phyloP scores from a whole-genome alignment of 495 filamentous ascomycete species.

The Pseudomonodictys pantanalensis region DNA sequence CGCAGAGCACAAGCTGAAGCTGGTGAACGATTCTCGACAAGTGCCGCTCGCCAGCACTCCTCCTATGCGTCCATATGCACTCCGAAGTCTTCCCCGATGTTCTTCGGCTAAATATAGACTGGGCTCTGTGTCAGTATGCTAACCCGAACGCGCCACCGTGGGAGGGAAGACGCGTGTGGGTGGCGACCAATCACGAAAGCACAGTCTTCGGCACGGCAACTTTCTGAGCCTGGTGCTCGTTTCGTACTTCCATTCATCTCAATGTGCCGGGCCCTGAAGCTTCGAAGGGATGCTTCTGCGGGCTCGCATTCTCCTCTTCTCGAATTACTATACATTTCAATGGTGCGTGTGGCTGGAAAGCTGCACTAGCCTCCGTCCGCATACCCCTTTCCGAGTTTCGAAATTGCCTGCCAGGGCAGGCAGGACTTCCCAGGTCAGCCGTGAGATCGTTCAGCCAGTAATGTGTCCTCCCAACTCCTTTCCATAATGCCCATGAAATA shows the following conservation, averaged over 20 bases:
- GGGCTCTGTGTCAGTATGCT: too few species aligned
- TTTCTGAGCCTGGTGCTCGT: background rate
- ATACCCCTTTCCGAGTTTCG: background rate
- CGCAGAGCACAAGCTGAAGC: background rate
- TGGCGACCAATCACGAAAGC: background rate
- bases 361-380: slow-evolving; percentile 22
- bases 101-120: slow-evolving; percentile 8
- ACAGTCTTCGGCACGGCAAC: background rate
- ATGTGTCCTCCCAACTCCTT: slow-evolving; percentile 17
- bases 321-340: slow-evolving; percentile 19
- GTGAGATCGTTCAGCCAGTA: slow-evolving; percentile 25
- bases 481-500: background rate
- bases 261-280: background rate
- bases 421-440: slow-evolving; percentile 17
- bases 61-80: background rate
- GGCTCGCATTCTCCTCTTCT: background rate
- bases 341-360: slow-evolving; percentile 3
- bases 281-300: too few species aligned
- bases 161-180: background rate
- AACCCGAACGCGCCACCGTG: background rate
- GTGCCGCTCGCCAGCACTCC: slow-evolving; percentile 4
- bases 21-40: background rate
- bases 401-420: slow-evolving; percentile 10
- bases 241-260: slow-evolving; percentile 2
- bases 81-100: slow-evolving; percentile 3